Base-by-base conservation (phyloP, 768 basidiomycete species). In the Termitomyces sp. region DNA sequence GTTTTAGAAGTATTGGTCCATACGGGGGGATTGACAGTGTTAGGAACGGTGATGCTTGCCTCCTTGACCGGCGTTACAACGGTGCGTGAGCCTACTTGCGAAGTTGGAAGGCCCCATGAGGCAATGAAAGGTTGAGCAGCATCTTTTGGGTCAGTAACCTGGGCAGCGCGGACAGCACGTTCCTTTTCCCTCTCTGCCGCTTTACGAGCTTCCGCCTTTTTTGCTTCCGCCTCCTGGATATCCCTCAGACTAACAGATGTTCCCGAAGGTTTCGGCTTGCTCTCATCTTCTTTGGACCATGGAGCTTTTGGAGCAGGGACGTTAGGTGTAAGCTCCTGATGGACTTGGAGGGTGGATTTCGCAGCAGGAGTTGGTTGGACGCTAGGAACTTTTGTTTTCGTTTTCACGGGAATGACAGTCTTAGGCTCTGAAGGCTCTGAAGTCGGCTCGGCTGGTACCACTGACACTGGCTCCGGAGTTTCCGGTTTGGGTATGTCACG, bases 171-270 rank as follows among this genome's bases (percentile, higher is more conserved):
- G 53, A 82, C 78, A 42, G 79, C 74, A 38, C 84, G 83, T 61
- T 91, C 88, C 48, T 83, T 83, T 65, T 92, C 88, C 65, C 86
- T 84, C 64, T 93, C 88, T 20, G 83, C 85, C 29, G 80, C 81
- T 71, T 91, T 96, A 47, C 89, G 84, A 11, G 82, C 86, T 67
- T 93, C 94, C 2, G 84, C 80, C 68, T 87, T 89, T 75, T 86
- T 93, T 8, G 84, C 85, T 73, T 99, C 97, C 2, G 89, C 87
- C 66, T 97, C 94, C 72, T 99, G 97, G 50, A 99, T 99, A 60
- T 98, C 94, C 59, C 95, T 88, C 42, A 99, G 76, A 63, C 91
- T 92, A 42, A 88, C 77, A 29, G 87, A 75, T 5, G 74, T 67
- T 15, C 73, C 73, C 14, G 75, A 68, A 7, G 72, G 67, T 70